These are phyloP conservation scores for Coniferiporia weirii DNA, from an alignment of 1,284 basidiomycete genomes.

Conservation along the genomic window DNA sequence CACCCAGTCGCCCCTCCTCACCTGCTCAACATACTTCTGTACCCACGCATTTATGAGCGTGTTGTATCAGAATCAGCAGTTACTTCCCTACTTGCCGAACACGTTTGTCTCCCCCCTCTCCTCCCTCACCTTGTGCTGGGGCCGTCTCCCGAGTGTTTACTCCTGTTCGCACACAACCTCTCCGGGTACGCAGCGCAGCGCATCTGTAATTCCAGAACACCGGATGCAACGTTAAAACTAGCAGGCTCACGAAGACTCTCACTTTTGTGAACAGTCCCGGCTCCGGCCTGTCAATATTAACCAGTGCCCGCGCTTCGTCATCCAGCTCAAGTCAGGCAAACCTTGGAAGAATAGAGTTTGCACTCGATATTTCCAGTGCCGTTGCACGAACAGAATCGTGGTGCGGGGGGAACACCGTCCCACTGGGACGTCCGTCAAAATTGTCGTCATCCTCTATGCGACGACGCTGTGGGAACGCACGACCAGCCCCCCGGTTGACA, in stretches of 20 bases:
- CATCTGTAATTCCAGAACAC: conserved; percentile 72
- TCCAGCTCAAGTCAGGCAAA: conserved; percentile 55
- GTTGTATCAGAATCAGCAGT: conserved; percentile 40
- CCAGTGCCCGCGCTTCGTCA: conserved; percentile 49
- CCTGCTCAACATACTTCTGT: conserved; percentile 57
- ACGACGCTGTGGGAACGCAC: background rate
- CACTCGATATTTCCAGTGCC: conserved; percentile 18
- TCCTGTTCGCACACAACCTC: conserved; percentile 65
- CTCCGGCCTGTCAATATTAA: conserved; percentile 26
- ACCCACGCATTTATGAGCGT: conserved; percentile 57
- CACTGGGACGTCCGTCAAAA: background rate
- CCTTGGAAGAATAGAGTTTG: conserved; percentile 40
- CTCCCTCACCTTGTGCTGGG: conserved; percentile 21
- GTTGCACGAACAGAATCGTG: conserved; percentile 24
- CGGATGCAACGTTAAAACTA: conserved; percentile 63
- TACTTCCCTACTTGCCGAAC: conserved; percentile 34
- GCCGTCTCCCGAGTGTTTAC: conserved; percentile 43
- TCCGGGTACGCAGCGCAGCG: conserved; percentile 51
- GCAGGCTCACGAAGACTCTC: conserved; percentile 49
- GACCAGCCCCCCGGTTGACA: conserved; percentile 4
- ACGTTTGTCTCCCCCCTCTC: conserved; percentile 27
- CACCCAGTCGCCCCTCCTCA: conserved; percentile 60
- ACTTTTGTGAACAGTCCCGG: conserved; percentile 48
- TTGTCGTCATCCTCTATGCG: background rate
- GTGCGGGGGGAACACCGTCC: background rate